Conservation (phyloP, 1,284 basidiomycete species). For the Thecaphora frezii region DNA sequence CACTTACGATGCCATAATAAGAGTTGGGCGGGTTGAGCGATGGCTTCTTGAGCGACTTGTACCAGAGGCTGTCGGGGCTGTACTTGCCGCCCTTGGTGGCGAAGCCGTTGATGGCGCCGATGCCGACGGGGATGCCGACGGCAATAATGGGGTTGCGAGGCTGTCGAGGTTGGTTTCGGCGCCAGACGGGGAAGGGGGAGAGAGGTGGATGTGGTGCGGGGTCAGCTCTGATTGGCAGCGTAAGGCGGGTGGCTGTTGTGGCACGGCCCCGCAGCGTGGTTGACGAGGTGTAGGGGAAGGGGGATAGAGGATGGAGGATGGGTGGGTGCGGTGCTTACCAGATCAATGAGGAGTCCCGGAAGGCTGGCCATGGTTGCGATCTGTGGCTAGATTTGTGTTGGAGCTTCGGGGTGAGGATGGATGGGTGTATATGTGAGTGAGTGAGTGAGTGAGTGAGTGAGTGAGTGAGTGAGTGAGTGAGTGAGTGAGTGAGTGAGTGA, state of each 20-base stretch:
- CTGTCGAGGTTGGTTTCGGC: constrained; percentile 5
- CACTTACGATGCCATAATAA: constrained; percentile 34
- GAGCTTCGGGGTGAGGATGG: too few species aligned
- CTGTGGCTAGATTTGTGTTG: too few species aligned
- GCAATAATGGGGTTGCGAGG: constrained; percentile 52
- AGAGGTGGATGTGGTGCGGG: background rate
- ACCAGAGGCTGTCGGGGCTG: constrained; percentile 39
- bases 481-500: too few species aligned
- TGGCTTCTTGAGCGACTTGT: constrained; percentile 49
- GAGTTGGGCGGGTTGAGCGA: constrained; percentile 36
- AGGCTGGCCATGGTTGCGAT: constrained; percentile 36
- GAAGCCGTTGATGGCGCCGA: constrained; percentile 39
- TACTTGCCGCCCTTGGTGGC: constrained; percentile 43
- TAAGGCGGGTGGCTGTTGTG: background rate
- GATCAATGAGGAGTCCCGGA: constrained; percentile 40
- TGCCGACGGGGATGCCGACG: constrained; percentile 46
- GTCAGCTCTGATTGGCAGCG: too few species aligned
- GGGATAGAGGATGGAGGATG: background rate
- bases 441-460: background rate
- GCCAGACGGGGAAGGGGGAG: constrained; percentile 7
- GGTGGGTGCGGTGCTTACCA: constrained; percentile 11
- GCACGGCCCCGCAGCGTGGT: too few species aligned
- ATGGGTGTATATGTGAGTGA: constrained; percentile 10
- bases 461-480: too few species aligned
- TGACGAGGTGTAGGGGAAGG: too few species aligned